Base-by-base conservation (phyloP, 176 grass and related monocot species). In the Hsuehochloa calcarea region DNA sequence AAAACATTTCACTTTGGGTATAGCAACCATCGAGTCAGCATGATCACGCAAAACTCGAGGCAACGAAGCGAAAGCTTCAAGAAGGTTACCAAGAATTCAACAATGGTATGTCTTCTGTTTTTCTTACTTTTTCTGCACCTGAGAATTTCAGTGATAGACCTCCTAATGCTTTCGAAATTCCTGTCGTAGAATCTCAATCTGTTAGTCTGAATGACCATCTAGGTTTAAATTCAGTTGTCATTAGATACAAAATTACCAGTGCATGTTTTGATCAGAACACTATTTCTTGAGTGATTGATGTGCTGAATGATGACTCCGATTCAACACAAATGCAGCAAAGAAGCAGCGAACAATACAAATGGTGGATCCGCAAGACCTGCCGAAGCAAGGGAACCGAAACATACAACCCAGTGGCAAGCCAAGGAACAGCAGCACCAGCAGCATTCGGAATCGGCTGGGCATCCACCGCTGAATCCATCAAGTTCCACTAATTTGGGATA, bases 61-160 rank as follows among this genome's bases (percentile, higher is more conserved):
- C 60, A 41, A 74, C 93, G 31, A 94, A 90, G 56, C 79, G 87
- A 34, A 92, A 90, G 77, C 90, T 94, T 67, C 87, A 92, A 59
- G 93, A 94, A 46, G 90, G 90, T 40, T 92, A 94, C 65, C 90
- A 94, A 87, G 87, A 92, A 77, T 81, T 89, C 65, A 86, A 62
- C 39, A 88, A 92, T 22, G 87, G 93, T 92, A 74, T 3, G 74
- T 23, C 0, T 20, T 40, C 0, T 65, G 20, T 43, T 34, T 55
- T 71, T 23, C 5, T 17, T 59, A 40, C 11, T 35, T 40, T 40
- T 58, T 47, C 11, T 50, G 15, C 31, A 22, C 20, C 5, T 10
- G 50, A 65, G 16, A 44, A 15, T 13, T 20, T 72, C n/a, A 35
- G 9, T n/a, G 5, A 73, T 22, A 19, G 46, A 8, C 20, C 0